Conservation (phyloP, 495 filamentous ascomycete genomes). For the Cenococcum geophilum region DNA sequence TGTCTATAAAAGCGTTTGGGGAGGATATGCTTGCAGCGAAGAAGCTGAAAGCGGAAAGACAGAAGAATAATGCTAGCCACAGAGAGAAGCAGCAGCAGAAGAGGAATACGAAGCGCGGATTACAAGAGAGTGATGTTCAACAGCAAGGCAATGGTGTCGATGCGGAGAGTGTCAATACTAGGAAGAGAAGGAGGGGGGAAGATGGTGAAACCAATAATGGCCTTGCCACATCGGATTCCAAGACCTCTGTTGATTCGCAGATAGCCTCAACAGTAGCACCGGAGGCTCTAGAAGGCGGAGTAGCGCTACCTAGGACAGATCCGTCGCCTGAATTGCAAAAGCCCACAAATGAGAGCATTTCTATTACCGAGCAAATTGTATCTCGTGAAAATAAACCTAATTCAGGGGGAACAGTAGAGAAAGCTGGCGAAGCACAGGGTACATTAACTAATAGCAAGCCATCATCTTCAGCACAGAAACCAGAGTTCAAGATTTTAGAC, state of each 20-base stretch:
- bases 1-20: slow-evolving; percentile 79
- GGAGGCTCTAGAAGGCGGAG: too few species aligned
- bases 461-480: not conserved
- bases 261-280: too few species aligned
- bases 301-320: too few species aligned
- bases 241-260: too few species aligned
- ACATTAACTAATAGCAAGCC: not conserved
- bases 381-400: not conserved
- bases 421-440: not conserved
- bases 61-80: slow-evolving; percentile 36
- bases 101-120: slow-evolving; percentile 3
- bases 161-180: not conserved
- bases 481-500: slow-evolving; percentile 74
- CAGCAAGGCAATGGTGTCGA: not conserved
- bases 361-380: not conserved
- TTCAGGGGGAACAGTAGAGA: too few species aligned
- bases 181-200: not conserved
- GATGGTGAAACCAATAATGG: not conserved
- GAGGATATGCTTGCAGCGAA: slow-evolving; percentile 52
- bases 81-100: slow-evolving; percentile 14
- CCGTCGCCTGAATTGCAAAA: not conserved
- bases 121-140: not conserved
- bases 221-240: too few species aligned
- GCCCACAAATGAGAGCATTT: not conserved
- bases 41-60: slow-evolving; percentile 37